Evolutionary conservation across 495 filamentous ascomycete species (phyloP).

Genomic region (Xylaria flabelliformis): DNA sequence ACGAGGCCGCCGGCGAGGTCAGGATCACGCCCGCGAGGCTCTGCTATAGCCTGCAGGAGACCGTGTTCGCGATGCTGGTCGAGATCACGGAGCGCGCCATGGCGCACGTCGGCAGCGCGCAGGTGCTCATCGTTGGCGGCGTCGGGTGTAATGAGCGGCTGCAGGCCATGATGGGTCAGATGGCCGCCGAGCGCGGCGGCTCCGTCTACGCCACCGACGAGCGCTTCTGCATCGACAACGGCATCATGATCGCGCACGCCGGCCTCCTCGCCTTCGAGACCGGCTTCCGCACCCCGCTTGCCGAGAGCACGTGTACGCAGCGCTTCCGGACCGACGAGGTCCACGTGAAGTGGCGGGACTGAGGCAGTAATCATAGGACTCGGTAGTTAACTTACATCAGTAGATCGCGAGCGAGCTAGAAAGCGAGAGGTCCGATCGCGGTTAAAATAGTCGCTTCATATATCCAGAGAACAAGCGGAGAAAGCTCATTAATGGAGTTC

Average conservation of each 20-base stretch:
- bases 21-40: conserved; percentile 79
- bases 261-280: conserved; percentile 83
- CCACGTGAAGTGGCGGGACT: conserved; percentile 87
- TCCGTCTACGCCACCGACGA: conserved; percentile 95
- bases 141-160: conserved; percentile 96
- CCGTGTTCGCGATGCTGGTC: conserved; percentile 93
- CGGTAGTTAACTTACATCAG: not conserved
- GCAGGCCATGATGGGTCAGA: conserved; percentile 97
- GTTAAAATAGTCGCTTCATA: not conserved
- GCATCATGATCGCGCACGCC: conserved; percentile 99
- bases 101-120: conserved; percentile 90
- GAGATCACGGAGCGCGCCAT: conserved; percentile 99
- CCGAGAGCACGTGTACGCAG: conserved; percentile 90
- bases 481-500: not conserved
- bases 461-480: not conserved
- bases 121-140: conserved; percentile 96
- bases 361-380: conserved; percentile 17
- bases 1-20: conserved; percentile 28
- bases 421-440: not conserved
- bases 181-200: conserved; percentile 90
- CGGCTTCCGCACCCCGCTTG: conserved; percentile 75
- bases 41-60: conserved; percentile 95
- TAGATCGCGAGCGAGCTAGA: conserved; percentile 4
- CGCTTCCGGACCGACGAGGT: conserved; percentile 96
- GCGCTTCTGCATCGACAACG: conserved; percentile 98